These are phyloP conservation scores for Stephanodiscus triporus DNA, from an alignment of 108 stramenopile species.

Conservation along the genomic window DNA sequence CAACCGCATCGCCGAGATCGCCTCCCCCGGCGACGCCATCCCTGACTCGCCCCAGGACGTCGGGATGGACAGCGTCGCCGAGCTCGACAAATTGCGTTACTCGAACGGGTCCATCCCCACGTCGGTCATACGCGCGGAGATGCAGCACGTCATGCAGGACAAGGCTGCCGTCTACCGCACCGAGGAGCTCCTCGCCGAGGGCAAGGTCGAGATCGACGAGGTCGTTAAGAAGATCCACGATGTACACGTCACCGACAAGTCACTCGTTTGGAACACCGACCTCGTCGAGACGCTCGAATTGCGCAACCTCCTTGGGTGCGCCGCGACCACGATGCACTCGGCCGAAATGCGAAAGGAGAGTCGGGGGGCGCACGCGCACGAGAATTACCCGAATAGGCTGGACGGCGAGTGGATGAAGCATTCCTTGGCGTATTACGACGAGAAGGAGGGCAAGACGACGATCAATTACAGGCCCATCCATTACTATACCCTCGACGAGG, in stretches of 20 bases:
- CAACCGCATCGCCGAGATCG: conserved; percentile 92
- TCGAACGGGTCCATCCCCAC: conserved; percentile 80
- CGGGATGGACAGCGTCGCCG: conserved; percentile 86
- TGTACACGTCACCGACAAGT: conserved; percentile 91
- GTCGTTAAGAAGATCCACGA: conserved; percentile 89
- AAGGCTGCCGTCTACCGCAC: conserved; percentile 99
- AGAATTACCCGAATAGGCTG: conserved; percentile 94
- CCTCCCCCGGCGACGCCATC: conserved; percentile 91
- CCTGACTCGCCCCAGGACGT: conserved; percentile 73
- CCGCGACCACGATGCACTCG: conserved; percentile 96
- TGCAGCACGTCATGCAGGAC: conserved; percentile 98
- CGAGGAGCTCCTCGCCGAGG: conserved; percentile 82
- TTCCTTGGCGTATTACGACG: conserved; percentile 94
- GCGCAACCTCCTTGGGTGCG: conserved; percentile 90
- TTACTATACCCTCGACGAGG: conserved; percentile 93
- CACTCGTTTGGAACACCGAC: conserved; percentile 99
- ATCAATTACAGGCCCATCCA: conserved; percentile 96
- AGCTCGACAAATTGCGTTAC: conserved; percentile 92
- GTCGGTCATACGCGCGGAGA: conserved; percentile 87
- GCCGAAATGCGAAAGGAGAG: conserved; percentile 97
- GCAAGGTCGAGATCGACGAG: conserved; percentile 85
- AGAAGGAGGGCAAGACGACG: conserved; percentile 82
- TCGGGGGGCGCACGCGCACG: conserved; percentile 98
- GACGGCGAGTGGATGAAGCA: conserved; percentile 99
- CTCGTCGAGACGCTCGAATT: conserved; percentile 96